These are phyloP conservation scores for Aureobasidium sp. DNA, from an alignment of 2,329 filamentous ascomycete species.

Conservation along the genomic window DNA sequence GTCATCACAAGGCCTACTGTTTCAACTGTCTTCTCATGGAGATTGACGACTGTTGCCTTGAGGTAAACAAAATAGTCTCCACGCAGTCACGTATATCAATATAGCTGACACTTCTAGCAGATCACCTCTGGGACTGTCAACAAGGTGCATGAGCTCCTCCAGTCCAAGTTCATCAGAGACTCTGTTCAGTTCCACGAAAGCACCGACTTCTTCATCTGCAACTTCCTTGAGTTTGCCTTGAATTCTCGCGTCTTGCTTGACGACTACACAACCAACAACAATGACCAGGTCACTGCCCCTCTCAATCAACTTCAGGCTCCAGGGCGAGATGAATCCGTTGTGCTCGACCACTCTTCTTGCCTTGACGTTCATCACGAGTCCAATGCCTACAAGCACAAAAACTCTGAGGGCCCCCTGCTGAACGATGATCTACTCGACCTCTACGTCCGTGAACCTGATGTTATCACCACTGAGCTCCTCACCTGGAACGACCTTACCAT, in stretches of 20 bases:
- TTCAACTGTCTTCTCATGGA: background rate
- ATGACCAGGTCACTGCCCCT: background rate
- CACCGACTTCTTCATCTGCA: background rate
- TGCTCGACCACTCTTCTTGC: background rate
- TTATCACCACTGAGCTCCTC: background rate
- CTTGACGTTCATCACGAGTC: background rate
- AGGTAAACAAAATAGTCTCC: background rate
- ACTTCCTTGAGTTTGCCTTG: background rate
- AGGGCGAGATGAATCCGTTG: background rate
- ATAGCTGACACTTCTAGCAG: background rate
- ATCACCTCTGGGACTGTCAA: background rate
- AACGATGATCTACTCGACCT: background rate
- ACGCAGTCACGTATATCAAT: background rate
- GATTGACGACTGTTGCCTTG: background rate
- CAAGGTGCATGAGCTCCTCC: background rate
- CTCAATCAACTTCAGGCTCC: background rate
- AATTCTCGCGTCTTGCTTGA: background rate
- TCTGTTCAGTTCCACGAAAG: background rate
- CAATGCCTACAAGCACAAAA: background rate
- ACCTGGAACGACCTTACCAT: background rate
- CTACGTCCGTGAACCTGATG: background rate
- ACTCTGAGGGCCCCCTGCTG: background rate
- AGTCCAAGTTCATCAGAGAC: background rate
- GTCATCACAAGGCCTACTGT: background rate
- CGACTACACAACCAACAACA: background rate